Conservation (phyloP, 1,284 basidiomycete species). For the Naganishia sp. region DNA sequence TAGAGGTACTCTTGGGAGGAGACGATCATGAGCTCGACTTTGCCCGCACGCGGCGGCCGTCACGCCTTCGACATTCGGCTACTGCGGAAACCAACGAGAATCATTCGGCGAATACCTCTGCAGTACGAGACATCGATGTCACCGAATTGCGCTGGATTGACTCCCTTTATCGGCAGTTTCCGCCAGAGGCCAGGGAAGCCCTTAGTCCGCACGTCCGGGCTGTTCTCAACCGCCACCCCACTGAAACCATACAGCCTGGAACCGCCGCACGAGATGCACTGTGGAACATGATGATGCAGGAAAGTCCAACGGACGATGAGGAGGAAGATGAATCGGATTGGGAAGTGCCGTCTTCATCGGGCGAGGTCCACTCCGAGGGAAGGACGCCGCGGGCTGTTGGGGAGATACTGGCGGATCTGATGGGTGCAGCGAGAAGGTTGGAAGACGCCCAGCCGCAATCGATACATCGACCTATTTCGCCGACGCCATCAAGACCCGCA, state of each 20-base stretch:
- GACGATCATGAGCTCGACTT: slow-evolving; percentile 17
- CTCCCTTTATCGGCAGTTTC: slow-evolving; percentile 5
- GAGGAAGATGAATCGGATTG: slow-evolving; percentile 23
- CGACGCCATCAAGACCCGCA: slow-evolving; percentile 15
- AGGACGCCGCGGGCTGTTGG: slow-evolving; percentile 5
- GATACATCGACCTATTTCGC: neutral
- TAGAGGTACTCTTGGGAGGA: slow-evolving; percentile 15
- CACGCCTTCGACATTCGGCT: slow-evolving; percentile 23
- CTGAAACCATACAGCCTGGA: neutral
- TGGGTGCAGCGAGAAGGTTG: neutral
- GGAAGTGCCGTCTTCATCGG: slow-evolving; percentile 20
- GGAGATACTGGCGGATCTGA: neutral
- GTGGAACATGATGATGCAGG: slow-evolving; percentile 24
- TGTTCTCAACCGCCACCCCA: slow-evolving; percentile 11
- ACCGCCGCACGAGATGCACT: slow-evolving; percentile 2
- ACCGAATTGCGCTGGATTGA: slow-evolving; percentile 22
- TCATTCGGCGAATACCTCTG: neutral
- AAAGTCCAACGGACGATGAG: slow-evolving; percentile 22
- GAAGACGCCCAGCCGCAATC: neutral
- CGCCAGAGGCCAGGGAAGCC: neutral
- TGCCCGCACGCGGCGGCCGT: slow-evolving; percentile 13
- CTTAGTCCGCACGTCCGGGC: slow-evolving; percentile 13
- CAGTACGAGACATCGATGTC: slow-evolving; percentile 5
- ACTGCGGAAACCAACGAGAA: slow-evolving; percentile 6
- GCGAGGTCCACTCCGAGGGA: slow-evolving; percentile 3